phyloP scores from a whole-genome alignment of 805 yeast species.

The Zygotorulaspora danielsina region DNA sequence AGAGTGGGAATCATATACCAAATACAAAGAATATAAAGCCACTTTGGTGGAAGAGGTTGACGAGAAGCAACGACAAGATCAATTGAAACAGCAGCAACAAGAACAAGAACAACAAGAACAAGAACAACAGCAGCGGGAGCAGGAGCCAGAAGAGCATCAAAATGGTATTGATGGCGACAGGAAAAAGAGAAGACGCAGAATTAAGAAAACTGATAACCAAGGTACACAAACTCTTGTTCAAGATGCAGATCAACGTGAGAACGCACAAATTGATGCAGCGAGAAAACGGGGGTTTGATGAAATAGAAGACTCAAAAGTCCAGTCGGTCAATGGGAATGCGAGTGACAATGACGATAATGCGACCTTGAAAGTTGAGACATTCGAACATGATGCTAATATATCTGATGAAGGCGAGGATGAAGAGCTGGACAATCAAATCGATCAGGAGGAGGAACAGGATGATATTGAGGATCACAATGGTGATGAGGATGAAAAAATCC shows the following conservation, averaged over 20 bases:
- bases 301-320: conserved; percentile 11
- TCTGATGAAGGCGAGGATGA: conserved; percentile 14
- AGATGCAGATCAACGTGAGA: conserved; percentile 3
- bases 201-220: conserved; percentile 2
- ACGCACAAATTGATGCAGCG: conserved; percentile 9
- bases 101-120: conserved; percentile 1
- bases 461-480: conserved; percentile 7
- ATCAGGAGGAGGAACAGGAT: conserved; percentile 9
- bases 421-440: conserved; percentile 13
- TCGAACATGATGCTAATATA: conserved; percentile 12
- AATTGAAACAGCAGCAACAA: neutral
- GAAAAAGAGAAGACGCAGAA: conserved; percentile 4
- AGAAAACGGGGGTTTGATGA: conserved; percentile 12
- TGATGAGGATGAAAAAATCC: conserved; percentile 17
- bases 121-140: conserved; percentile 1
- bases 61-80: conserved; percentile 4
- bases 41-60: conserved; percentile 14
- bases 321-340: conserved; percentile 10
- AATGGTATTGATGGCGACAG: conserved; percentile 3
- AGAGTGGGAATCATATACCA: conserved; percentile 28
- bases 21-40: conserved; percentile 14
- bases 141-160: conserved; percentile 2
- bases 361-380: conserved; percentile 3
- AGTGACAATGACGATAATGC: conserved; percentile 10
- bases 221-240: conserved; percentile 7